These are phyloP conservation scores for Alternaria atra DNA, from an alignment of 2,329 filamentous ascomycete genomes.

Conservation along the genomic window DNA sequence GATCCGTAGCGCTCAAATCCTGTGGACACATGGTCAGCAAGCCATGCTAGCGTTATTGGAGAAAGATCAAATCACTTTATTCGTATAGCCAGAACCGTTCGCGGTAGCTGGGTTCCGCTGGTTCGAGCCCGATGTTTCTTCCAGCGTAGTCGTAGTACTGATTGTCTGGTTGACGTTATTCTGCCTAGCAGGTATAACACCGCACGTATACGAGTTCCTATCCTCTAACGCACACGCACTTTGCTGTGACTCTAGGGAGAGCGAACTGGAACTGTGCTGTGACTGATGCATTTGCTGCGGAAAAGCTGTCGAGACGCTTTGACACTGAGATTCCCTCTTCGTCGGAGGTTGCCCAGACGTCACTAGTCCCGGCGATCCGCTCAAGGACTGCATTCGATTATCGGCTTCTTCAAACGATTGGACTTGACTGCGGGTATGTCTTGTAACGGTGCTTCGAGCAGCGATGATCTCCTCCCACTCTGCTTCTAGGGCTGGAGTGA, in stretches of 20 bases:
- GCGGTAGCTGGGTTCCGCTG: conserved; percentile 4
- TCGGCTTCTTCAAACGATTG: conserved; percentile 8
- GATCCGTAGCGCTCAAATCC: conserved; percentile 6
- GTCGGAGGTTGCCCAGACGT: neutral
- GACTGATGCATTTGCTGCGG: conserved; percentile 7
- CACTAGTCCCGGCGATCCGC: conserved; percentile 5
- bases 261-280: conserved; percentile 5
- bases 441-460: conserved; percentile 6
- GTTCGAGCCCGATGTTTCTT: conserved; percentile 11
- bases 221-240: conserved; percentile 5
- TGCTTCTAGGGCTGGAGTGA: conserved; percentile 12
- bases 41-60: conserved; percentile 10
- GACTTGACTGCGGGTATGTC: conserved; percentile 6
- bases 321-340: conserved; percentile 1
- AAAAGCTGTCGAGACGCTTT: conserved; percentile 8
- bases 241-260: conserved; percentile 9
- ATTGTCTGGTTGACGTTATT: conserved; percentile 4
- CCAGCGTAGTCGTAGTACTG: conserved; percentile 7
- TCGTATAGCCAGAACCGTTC: conserved; percentile 9
- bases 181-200: conserved; percentile 6
- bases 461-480: conserved; percentile 11
- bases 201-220: conserved; percentile 6
- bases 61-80: conserved; percentile 10
- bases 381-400: conserved; percentile 1
- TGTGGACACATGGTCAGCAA: conserved; percentile 9